Base-by-base conservation (phyloP, 108 stramenopile genomes). In the Fistulifera solaris region DNA sequence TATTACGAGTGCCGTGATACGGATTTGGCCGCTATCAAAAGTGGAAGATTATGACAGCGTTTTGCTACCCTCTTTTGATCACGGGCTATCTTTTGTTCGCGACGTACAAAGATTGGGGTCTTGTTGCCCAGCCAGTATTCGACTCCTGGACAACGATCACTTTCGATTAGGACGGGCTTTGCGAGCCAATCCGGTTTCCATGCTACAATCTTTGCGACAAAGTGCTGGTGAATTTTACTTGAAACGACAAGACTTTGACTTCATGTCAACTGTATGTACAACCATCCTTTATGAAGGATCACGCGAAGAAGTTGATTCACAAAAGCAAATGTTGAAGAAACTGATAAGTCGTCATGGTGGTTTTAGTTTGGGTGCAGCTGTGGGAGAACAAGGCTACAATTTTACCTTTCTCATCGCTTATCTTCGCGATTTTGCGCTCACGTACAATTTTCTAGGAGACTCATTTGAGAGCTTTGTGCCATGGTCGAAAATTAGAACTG, bases 361-460 rank as follows among this genome's bases (percentile, higher is more conserved):
- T 11, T 56, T 91, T 21, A 49, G 56, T 2, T 79, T 90, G 21
- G 95, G 95, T n/a, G 56, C 75, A 12, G 63, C 43, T 25, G 70
- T 81, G 58, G 94, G 92, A 0, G 79, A 74, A 39, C 66, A 88
- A 16, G 94, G 93, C 8, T 96, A 96, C 58, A 80, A 93, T 52
- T 71, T 96, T 27, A 96, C 95, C 16, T 96, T 83, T 48, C 84
- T 88, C 54, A 96, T 96, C 52, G 95, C 95, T 10, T 95, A 94
- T 58, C 49, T 96, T n/a, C 81, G 94, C 6, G 95, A 96, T 56
- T 96, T 96, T 70, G 95, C 93, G 17, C 71, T 94, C 68, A 81
- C 72, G 38, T 94, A 93, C 57, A 68, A 81, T 50, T 73, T 94
- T 16, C 54, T 94, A 1, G 92, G 78, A 15, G 95, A 96, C 46